Evolutionary conservation across 129 eudicot species (phyloP).

Genomic region (Arctium minus): DNA sequence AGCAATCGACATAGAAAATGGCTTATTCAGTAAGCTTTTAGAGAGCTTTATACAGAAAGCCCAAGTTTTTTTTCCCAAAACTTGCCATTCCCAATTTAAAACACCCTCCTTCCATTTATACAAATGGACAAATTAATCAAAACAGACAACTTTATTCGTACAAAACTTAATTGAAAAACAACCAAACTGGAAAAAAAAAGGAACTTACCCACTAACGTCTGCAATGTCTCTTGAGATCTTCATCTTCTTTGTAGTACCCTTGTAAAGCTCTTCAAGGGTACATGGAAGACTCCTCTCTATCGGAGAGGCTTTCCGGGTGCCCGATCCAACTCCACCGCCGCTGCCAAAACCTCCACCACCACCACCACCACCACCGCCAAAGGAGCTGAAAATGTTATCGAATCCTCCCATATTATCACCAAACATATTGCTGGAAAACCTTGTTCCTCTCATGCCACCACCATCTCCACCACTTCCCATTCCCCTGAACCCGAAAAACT

Average conservation of each 20-base stretch:
- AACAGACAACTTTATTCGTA: too few species aligned
- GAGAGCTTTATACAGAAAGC: not conserved
- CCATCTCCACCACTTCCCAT: conserved; percentile 31
- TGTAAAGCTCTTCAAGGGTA: conserved; percentile 56
- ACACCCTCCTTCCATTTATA: too few species aligned
- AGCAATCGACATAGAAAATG: not conserved
- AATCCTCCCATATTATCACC: conserved; percentile 34
- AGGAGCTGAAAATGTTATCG: conserved; percentile 27
- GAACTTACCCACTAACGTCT: conserved; percentile 58
- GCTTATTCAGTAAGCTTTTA: too few species aligned
- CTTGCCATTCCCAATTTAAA: too few species aligned
- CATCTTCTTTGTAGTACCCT: conserved; percentile 64
- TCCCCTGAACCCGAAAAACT: conserved; percentile 47
- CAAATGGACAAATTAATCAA: too few species aligned
- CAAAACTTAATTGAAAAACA: too few species aligned
- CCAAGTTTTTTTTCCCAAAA: too few species aligned
- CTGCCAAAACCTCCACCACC: conserved; percentile 35
- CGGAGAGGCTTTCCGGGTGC: conserved; percentile 45
- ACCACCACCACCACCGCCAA: conserved; percentile 40
- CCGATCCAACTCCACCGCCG: conserved; percentile 34
- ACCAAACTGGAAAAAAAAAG: too few species aligned
- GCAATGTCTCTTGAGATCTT: conserved; percentile 58
- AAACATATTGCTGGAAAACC: conserved; percentile 34
- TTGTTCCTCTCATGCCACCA: conserved; percentile 34
- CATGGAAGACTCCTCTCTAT: conserved; percentile 54